Evolutionary conservation across 306 rosid genomes (phyloP).

Genomic region (Coriaria nepalensis): DNA sequence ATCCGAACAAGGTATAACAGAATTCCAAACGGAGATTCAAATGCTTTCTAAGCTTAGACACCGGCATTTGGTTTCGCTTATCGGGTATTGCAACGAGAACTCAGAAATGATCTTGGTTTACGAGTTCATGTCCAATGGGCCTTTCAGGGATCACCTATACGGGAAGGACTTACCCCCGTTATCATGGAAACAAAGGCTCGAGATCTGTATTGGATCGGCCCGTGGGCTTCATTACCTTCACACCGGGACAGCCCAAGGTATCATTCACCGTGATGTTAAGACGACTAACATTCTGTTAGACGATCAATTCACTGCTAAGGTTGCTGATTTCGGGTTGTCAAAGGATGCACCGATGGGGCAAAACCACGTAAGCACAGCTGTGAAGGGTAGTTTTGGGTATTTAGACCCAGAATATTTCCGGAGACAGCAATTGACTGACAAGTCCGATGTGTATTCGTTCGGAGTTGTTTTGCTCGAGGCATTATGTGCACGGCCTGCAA

Average conservation of each 20-base stretch:
- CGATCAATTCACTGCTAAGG: conserved; percentile 45
- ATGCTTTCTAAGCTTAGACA: conserved; percentile 51
- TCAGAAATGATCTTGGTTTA: conserved; percentile 47
- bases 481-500: conserved; percentile 46
- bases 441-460: conserved; percentile 51
- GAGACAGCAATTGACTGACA: conserved; percentile 48
- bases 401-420: conserved; percentile 59
- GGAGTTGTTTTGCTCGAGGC: conserved; percentile 49
- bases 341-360: conserved; percentile 49
- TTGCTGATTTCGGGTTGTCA: conserved; percentile 48
- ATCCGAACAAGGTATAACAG: conserved; percentile 50
- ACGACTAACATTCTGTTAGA: conserved; percentile 48
- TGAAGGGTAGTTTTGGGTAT: conserved; percentile 55
- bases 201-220: conserved; percentile 41
- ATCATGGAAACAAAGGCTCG: conserved; percentile 48
- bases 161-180: conserved; percentile 34
- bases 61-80: conserved; percentile 47
- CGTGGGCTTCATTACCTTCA: conserved; percentile 56
- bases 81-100: conserved; percentile 51
- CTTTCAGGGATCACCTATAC: conserved; percentile 47
- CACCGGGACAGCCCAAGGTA: conserved; percentile 52
- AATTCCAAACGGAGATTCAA: conserved; percentile 50
- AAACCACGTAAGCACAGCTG: conserved; percentile 53
- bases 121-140: conserved; percentile 49
- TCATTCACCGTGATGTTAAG: conserved; percentile 52